A percentile compares a stretch with the other conserved stretches of the same genome.
phyloP scores from a whole-genome alignment of 75 land plant species.

The Cryptomeria japonica region DNA sequence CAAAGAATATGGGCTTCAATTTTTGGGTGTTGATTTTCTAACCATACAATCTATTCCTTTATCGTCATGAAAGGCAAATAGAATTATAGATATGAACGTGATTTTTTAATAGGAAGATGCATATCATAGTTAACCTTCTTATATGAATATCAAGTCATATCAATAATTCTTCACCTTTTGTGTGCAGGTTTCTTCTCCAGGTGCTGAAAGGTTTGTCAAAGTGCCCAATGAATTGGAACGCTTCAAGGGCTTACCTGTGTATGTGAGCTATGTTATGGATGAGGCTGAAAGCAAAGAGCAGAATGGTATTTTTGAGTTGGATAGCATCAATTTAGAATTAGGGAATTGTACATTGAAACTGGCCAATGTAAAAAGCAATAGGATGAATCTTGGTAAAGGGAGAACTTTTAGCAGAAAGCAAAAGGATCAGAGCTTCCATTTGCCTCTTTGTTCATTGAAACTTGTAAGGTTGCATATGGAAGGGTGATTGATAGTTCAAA shows the following conservation, averaged over 20 bases:
- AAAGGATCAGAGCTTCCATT: constrained; percentile 67
- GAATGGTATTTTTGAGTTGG: constrained; percentile 59
- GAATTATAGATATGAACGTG: background rate
- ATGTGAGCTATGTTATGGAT: constrained; percentile 59
- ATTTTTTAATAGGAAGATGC: background rate
- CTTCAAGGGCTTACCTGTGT: constrained; percentile 83
- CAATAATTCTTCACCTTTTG: background rate
- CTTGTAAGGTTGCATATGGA: constrained; percentile 60
- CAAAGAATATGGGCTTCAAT: too few relatives aligned
- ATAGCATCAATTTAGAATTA: constrained; percentile 48
- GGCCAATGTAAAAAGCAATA: constrained; percentile 81
- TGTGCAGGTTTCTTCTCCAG: constrained; percentile 89
- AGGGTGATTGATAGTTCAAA: background rate
- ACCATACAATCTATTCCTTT: background rate
- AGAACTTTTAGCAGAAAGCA: constrained; percentile 74
- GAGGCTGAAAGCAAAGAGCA: constrained; percentile 19
- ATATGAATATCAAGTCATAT: background rate
- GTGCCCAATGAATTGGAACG: constrained; percentile 80
- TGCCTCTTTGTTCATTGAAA: constrained; percentile 47
- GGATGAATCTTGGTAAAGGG: constrained; percentile 64
- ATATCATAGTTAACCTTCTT: background rate
- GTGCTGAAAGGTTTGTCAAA: constrained; percentile 81
- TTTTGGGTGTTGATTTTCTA: too few relatives aligned
- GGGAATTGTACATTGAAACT: constrained; percentile 68
- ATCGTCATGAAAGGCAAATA: background rate